A percentile compares a stretch with the other conserved stretches of the same genome.
Conservation (phyloP, 177 flowering plant species). For the Vitis hybrid region DNA sequence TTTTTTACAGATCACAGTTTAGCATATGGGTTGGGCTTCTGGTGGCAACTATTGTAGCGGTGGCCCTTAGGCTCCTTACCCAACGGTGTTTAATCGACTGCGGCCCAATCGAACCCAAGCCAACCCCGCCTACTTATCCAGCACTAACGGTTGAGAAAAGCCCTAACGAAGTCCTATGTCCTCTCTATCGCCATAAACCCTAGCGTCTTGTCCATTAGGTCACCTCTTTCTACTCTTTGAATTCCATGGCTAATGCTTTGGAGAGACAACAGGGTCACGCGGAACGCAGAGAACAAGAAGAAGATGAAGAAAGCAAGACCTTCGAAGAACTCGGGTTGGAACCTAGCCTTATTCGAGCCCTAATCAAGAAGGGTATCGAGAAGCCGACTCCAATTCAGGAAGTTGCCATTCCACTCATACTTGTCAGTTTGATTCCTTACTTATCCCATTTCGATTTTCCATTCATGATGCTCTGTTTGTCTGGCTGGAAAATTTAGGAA, state of each 20-base stretch:
- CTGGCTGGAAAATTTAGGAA: not conserved
- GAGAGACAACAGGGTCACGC: not conserved
- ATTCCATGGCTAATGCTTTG: not conserved
- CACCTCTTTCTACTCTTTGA: not conserved
- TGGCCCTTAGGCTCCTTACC: no score
- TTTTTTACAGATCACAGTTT: no score
- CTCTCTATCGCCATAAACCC: constrained; percentile 1
- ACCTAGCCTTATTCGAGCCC: constrained; percentile 70
- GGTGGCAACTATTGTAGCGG: no score
- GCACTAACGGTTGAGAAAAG: no score
- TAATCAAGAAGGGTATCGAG: constrained; percentile 61
- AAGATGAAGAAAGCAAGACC: constrained; percentile 33
- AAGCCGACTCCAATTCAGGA: constrained; percentile 83
- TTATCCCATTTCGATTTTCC: not conserved
- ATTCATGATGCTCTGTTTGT: not conserved
- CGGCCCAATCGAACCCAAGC: no score
- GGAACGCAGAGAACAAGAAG: constrained; percentile 19
- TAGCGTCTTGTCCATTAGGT: not conserved
- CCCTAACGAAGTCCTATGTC: no score
- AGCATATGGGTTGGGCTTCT: no score
- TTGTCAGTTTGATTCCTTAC: constrained; percentile 36
- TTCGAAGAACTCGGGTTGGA: constrained; percentile 88
- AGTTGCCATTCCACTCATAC: constrained; percentile 68
- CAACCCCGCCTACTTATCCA: no score
- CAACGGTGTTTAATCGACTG: no score